Evolutionary conservation across 805 yeast species (phyloP).

Genomic region (Pichia nakasei): DNA sequence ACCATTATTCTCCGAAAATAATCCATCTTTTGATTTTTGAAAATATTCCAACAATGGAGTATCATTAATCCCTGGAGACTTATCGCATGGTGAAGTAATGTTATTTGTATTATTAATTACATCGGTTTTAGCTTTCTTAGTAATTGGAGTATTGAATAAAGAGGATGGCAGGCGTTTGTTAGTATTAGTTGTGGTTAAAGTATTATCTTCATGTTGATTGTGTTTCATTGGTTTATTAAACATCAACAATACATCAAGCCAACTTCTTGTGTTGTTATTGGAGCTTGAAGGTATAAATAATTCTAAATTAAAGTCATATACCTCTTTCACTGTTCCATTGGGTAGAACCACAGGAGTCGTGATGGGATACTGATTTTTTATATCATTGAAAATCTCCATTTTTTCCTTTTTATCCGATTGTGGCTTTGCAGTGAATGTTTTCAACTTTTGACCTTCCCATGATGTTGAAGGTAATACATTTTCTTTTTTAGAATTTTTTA

Average conservation of each 20-base stretch:
- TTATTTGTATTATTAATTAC: neutral
- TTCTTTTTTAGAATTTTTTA: conserved; percentile 51
- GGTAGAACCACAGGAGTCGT: conserved; percentile 43
- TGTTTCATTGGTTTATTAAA: conserved; percentile 1
- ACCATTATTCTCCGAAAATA: conserved; percentile 6
- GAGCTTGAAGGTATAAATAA: conserved; percentile 36
- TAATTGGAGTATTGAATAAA: neutral
- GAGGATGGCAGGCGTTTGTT: neutral
- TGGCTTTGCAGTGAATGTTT: conserved; percentile 27
- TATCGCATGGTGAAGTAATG: neutral
- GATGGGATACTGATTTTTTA: conserved; percentile 28
- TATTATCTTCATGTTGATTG: neutral
- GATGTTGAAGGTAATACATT: conserved; percentile 45
- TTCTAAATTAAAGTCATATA: conserved; percentile 50
- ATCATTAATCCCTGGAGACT: conserved; percentile 14
- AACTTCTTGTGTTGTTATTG: conserved; percentile 22
- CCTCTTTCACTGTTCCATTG: conserved; percentile 50
- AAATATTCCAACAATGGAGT: conserved; percentile 10
- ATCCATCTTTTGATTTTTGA: conserved; percentile 1
- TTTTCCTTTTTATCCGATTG: conserved; percentile 1
- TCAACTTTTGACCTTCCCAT: conserved; percentile 57
- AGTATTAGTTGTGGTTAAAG: neutral
- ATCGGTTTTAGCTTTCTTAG: neutral
- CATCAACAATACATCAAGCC: conserved; percentile 47
- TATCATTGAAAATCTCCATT: conserved; percentile 33